phyloP scores from a whole-genome alignment of 75 land plant genomes.

The Selaginella moellendorffii region DNA sequence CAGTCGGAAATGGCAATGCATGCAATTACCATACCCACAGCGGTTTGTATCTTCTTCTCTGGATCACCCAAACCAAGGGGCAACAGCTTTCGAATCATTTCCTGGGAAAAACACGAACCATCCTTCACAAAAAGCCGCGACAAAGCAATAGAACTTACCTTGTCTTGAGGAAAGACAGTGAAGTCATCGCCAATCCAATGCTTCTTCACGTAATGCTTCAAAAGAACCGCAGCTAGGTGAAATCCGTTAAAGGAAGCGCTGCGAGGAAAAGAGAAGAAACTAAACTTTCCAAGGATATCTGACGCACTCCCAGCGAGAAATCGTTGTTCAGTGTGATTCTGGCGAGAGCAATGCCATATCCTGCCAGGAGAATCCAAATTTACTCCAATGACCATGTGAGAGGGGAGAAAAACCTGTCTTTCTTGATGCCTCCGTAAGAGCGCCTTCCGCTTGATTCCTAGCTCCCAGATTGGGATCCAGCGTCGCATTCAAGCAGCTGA shows the following conservation, averaged over 20 bases:
- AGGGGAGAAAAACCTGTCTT: too few species aligned
- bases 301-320: too few species aligned
- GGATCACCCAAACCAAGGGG: conserved; percentile 56
- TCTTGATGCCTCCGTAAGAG: conserved; percentile 74
- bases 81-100: conserved; percentile 42
- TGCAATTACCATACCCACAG: conserved; percentile 85
- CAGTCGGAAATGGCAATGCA: conserved; percentile 84
- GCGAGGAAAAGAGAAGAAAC: neutral
- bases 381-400: too few species aligned
- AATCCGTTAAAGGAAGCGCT: conserved; percentile 6
- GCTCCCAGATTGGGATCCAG: too few species aligned
- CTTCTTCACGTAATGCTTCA: conserved; percentile 87
- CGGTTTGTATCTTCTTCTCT: conserved; percentile 82
- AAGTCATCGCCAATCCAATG: conserved; percentile 93
- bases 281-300: conserved; percentile 66
- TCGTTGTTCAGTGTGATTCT: too few species aligned
- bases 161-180: conserved; percentile 46
- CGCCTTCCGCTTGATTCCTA: conserved; percentile 80
- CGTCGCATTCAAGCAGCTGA: conserved; percentile 67
- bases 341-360: too few species aligned
- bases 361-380: too few species aligned
- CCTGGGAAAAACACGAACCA: conserved; percentile 26
- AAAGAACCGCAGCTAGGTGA: conserved; percentile 85
- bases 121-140: neutral
- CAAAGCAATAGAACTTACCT: conserved; percentile 32